Evolutionary conservation across 2,329 filamentous ascomycete species (phyloP).

Genomic region (Cytospora mali): DNA sequence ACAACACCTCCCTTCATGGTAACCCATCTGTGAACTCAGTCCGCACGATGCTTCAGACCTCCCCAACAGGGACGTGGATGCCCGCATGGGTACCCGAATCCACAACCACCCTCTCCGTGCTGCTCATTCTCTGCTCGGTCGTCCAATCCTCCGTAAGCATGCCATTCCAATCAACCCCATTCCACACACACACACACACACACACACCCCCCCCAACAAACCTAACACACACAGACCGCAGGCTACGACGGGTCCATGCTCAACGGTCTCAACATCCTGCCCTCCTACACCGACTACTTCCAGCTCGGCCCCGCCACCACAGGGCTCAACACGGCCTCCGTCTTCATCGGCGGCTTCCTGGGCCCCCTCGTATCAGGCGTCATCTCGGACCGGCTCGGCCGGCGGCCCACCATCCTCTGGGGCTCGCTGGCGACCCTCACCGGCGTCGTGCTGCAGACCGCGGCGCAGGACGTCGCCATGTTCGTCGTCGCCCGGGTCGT

Average conservation of each 20-base stretch:
- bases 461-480: constrained; percentile 55
- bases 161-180: neutral
- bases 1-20: neutral
- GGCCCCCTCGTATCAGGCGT: constrained; percentile 47
- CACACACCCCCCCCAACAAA: neutral
- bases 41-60: constrained; percentile 38
- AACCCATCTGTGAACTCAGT: neutral
- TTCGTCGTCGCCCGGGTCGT: constrained; percentile 51
- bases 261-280: constrained; percentile 60
- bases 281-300: constrained; percentile 59
- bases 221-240: constrained; percentile 38
- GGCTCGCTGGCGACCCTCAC: constrained; percentile 45
- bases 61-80: constrained; percentile 48
- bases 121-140: constrained; percentile 48
- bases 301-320: constrained; percentile 53
- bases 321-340: constrained; percentile 57
- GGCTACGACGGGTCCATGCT: constrained; percentile 55
- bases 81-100: constrained; percentile 51
- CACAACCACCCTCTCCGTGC: constrained; percentile 41
- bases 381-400: constrained; percentile 46
- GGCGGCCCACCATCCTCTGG: constrained; percentile 47
- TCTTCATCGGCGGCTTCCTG: constrained; percentile 55
- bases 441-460: constrained; percentile 49
- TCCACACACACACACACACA: neutral
- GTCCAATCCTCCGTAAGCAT: constrained; percentile 46